Evolutionary conservation across 202 grass and related monocot genomes (phyloP), one percentile per base, ranked within the genome.

Genomic region (Sporobolus alterniflorus): DNA sequence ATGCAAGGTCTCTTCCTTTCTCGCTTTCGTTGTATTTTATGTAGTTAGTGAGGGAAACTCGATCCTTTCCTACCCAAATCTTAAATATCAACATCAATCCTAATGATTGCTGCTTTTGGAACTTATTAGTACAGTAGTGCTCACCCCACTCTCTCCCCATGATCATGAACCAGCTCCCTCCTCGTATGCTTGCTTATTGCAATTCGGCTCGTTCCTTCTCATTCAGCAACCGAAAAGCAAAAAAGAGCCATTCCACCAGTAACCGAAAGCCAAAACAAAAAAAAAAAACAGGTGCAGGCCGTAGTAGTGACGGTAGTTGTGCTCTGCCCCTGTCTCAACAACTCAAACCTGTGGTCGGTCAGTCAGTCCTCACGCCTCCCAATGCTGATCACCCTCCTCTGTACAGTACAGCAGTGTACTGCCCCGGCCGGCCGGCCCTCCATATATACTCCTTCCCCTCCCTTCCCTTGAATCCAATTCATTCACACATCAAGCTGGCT

Each of bases 91-190:
- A 63, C 69, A n/a, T 17, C 60, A 15, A 7, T 63, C 12, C 20
- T 39, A 61, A 88, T 79, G 33, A 83, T 88, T 42, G 67, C 16
- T 48, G 60, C 67, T 59, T 78, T 83, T 32, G 59, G 59, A 50
- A 46, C 43, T 32, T 32, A 32, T 18, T 17, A 63, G 11, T 39
- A 6, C n/a, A n/a, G n/a, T 24, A 64, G 1, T 36, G 11, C 42
- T 41, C 16, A 18, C 64, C 28, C 57, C 75, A 79, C 56, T 39
- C 5, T 32, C 30, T 71, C 71, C n/a, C n/a, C 48, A 64, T 28
- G 21, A 75, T 30, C 48, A 36, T 78, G 51, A 56, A 32, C 48
- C 34, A 12, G 54, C 9, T 5, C 14, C 59, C 28, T 47, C 31
- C 2, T n/a, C 39, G 14, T 30, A 17, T 21, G 29, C 63, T 56